Conservation (phyloP, 2,329 filamentous ascomycete genomes). For the Ceratocystis colombiana region DNA sequence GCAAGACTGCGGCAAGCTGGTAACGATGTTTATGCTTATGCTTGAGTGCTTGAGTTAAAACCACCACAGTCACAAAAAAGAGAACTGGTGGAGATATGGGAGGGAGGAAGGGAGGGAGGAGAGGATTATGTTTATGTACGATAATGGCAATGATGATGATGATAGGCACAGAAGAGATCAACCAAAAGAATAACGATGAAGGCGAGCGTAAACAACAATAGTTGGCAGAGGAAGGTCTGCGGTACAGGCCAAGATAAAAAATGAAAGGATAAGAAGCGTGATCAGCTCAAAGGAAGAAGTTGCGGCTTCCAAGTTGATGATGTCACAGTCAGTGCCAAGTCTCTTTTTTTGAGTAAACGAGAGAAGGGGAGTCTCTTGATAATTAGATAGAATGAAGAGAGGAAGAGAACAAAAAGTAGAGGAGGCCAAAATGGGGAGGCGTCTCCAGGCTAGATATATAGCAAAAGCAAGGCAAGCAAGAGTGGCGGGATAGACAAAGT, state of each 20-base stretch:
- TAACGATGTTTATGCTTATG: not conserved
- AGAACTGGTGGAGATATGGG: not conserved
- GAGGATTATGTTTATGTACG: not conserved
- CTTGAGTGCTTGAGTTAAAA: not conserved
- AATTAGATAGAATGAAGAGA: constrained; percentile 3
- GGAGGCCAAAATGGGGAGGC: not conserved
- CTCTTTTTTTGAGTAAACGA: constrained; percentile 5
- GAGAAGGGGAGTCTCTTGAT: constrained; percentile 21
- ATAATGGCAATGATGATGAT: not conserved
- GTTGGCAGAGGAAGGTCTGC: not conserved
- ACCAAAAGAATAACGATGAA: not conserved
- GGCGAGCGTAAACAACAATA: constrained; percentile 2
- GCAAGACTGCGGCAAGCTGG: not conserved
- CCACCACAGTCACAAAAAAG: not conserved
- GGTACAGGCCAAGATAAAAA: not conserved
- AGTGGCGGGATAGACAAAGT: too few species aligned
- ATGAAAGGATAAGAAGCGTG: not conserved
- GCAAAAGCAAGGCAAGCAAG: not conserved
- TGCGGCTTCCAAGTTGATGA: constrained; percentile 6
- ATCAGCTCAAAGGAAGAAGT: constrained; percentile 8
- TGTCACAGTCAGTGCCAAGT: constrained; percentile 11
- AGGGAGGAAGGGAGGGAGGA: not conserved
- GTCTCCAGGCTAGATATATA: constrained; percentile 17
- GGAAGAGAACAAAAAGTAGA: not conserved
- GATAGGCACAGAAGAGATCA: constrained; percentile 6